A percentile compares a stretch with the other conserved stretches of the same genome.
These are phyloP conservation scores for Tetrapisispora iriomotensis DNA, from an alignment of 805 yeast genomes.

Conservation along the genomic window DNA sequence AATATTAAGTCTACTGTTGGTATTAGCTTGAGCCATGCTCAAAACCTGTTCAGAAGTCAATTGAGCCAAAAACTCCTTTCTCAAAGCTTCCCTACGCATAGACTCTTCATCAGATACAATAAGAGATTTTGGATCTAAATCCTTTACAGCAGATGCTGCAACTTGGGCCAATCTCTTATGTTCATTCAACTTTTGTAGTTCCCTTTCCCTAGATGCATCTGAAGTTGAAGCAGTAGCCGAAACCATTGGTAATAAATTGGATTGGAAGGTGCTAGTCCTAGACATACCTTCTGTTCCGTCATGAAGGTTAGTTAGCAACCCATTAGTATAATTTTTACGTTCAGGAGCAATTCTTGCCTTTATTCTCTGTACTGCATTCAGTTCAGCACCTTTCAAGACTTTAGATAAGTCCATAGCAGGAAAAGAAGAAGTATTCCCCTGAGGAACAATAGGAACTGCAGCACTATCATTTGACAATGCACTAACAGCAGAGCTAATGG, in stretches of 20 bases:
- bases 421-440: constrained; percentile 2
- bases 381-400: constrained; percentile 24
- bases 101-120: constrained; percentile 1
- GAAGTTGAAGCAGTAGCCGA: not conserved
- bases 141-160: constrained; percentile 33
- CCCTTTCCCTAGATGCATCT: not conserved
- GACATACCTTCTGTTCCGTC: constrained; percentile 4
- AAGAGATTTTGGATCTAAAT: constrained; percentile 30
- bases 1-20: constrained; percentile 33
- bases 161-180: constrained; percentile 31
- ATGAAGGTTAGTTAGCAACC: constrained; percentile 15
- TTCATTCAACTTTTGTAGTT: not conserved
- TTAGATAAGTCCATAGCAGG: constrained; percentile 20
- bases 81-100: constrained; percentile 2
- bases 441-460: not conserved
- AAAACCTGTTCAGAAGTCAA: constrained; percentile 33
- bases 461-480: not conserved
- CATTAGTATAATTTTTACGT: constrained; percentile 13
- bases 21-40: constrained; percentile 43
- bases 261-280: not conserved
- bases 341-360: constrained; percentile 15
- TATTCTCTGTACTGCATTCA: constrained; percentile 21
- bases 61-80: constrained; percentile 23
- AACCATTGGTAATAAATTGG: not conserved
- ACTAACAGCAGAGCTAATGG: constrained; percentile 11